Conservation (phyloP, 176 grass and related monocot species). For the Bothriochloa decipiens region DNA sequence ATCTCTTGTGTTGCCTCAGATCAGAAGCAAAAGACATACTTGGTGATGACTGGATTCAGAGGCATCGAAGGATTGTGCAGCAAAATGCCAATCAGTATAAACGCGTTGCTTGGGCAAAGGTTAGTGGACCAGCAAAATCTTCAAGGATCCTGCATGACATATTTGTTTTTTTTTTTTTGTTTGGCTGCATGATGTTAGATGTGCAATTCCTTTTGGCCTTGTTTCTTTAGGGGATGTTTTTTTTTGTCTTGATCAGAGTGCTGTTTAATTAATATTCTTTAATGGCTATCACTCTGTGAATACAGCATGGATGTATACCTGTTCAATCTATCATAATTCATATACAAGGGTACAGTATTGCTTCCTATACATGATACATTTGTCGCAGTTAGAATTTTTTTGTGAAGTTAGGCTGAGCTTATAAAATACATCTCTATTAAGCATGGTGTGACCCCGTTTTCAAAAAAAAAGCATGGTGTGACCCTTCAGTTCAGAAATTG, state of each 20-base stretch:
- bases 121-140: slow-evolving; percentile 32
- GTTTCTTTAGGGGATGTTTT: background rate
- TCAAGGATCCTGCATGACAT: background rate
- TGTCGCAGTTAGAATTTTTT: background rate
- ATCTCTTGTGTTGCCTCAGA: slow-evolving; percentile 46
- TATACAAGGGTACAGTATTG: background rate
- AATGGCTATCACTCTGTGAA: slow-evolving; percentile 1
- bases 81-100: slow-evolving; percentile 99
- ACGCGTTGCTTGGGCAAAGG: slow-evolving; percentile 98
- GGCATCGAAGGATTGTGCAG: slow-evolving; percentile 93
- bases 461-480: background rate
- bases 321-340: slow-evolving; percentile 20
- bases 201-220: background rate
- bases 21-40: slow-evolving; percentile 99
- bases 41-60: slow-evolving; percentile 98
- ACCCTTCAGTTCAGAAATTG: background rate
- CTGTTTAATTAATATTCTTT: background rate
- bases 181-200: slow-evolving; percentile 18
- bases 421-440: background rate
- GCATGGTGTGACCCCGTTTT: background rate
- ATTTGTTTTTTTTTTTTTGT: slow-evolving; percentile 17
- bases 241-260: background rate
- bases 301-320: background rate
- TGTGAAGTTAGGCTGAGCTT: no score
- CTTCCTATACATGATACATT: background rate